These are phyloP conservation scores for Colletotrichum eleusines DNA, from an alignment of 2,329 filamentous ascomycete species.

Conservation along the genomic window DNA sequence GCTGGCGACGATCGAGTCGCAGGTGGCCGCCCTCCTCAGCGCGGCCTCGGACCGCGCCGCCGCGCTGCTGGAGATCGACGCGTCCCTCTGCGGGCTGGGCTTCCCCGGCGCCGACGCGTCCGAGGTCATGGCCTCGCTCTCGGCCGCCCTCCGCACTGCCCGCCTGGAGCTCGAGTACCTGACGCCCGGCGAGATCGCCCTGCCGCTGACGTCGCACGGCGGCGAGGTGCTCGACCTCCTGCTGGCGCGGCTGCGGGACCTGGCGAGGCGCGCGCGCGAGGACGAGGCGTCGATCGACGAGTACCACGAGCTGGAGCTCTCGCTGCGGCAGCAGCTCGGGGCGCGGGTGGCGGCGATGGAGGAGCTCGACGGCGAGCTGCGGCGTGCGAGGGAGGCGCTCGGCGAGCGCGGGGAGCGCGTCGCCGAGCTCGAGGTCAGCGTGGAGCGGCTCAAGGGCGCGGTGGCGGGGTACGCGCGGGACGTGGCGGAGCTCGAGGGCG, in stretches of 20 bases:
- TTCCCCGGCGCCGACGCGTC: slow-evolving; percentile 61
- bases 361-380: slow-evolving; percentile 57
- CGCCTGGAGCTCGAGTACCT: slow-evolving; percentile 73
- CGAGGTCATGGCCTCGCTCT: slow-evolving; percentile 63
- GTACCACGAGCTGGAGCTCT: slow-evolving; percentile 68
- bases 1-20: slow-evolving; percentile 54
- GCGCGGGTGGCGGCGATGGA: slow-evolving; percentile 66
- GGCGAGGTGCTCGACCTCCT: slow-evolving; percentile 68
- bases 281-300: slow-evolving; percentile 69
- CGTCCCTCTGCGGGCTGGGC: slow-evolving; percentile 61
- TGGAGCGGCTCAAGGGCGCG: slow-evolving; percentile 64
- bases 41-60: slow-evolving; percentile 62
- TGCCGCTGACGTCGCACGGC: slow-evolving; percentile 65
- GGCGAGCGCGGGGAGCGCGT: slow-evolving; percentile 55
- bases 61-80: slow-evolving; percentile 59
- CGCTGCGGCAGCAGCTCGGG: slow-evolving; percentile 67
- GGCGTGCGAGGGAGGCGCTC: slow-evolving; percentile 50
- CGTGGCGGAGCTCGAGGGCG: slow-evolving; percentile 63
- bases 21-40: slow-evolving; percentile 58
- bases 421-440: slow-evolving; percentile 61
- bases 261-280: slow-evolving; percentile 60
- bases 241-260: slow-evolving; percentile 61
- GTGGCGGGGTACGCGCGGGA: slow-evolving; percentile 67
- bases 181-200: slow-evolving; percentile 67
- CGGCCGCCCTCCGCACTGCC: slow-evolving; percentile 65